Evolutionary conservation across 2,329 filamentous ascomycete genomes (phyloP).

Genomic region (Aspergillus sojae): DNA sequence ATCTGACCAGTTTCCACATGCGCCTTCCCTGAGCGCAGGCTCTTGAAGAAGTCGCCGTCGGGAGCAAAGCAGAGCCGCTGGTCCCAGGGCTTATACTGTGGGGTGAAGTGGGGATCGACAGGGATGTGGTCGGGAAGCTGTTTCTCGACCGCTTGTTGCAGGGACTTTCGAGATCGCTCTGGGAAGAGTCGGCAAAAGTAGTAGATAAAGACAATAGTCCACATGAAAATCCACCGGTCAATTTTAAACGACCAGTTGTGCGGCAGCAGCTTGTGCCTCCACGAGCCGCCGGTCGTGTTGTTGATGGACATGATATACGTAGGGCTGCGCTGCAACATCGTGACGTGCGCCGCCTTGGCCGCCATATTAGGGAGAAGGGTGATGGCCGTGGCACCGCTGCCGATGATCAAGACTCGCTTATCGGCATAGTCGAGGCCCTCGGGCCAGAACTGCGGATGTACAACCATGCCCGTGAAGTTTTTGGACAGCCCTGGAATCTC

Average conservation of each 20-base stretch:
- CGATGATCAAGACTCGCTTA: conserved; percentile 71
- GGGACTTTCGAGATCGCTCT: conserved; percentile 43
- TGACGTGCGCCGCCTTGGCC: conserved; percentile 64
- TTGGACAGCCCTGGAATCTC: conserved; percentile 64
- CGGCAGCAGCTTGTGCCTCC: conserved; percentile 23
- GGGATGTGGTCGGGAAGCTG: conserved; percentile 56
- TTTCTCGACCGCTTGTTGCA: conserved; percentile 48
- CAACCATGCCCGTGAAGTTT: conserved; percentile 61
- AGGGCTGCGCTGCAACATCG: conserved; percentile 77
- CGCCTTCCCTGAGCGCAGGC: conserved; percentile 50
- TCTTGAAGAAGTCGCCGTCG: conserved; percentile 59
- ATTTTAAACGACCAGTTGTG: neutral
- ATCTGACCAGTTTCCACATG: conserved; percentile 57
- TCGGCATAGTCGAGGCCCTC: conserved; percentile 62
- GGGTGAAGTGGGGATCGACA: conserved; percentile 63
- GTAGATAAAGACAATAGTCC: conserved; percentile 45
- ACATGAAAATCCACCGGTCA: neutral
- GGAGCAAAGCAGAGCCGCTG: conserved; percentile 71
- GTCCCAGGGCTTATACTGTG: conserved; percentile 65
- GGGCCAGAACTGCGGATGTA: conserved; percentile 77
- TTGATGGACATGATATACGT: conserved; percentile 62
- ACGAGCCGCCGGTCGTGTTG: conserved; percentile 43
- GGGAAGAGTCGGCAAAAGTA: conserved; percentile 56
- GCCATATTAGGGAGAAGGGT: conserved; percentile 72
- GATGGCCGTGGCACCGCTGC: conserved; percentile 75